Base-by-base conservation (phyloP, 176 grass and related monocot genomes). In the Puccinellia tenuiflora region DNA sequence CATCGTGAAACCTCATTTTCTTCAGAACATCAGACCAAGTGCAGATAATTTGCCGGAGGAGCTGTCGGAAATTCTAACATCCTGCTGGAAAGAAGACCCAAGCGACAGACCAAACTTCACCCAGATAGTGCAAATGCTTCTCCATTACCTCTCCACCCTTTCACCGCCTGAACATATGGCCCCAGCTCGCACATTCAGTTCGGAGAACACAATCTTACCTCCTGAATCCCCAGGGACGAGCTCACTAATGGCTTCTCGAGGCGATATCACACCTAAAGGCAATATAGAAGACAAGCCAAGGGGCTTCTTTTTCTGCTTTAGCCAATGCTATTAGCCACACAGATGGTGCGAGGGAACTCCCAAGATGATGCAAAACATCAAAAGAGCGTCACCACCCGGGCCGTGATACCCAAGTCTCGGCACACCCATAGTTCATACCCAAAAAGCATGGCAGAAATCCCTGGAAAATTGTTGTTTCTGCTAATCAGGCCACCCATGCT, bases 81-180 rank as follows among this genome's bases (percentile, higher is more conserved):
- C 91, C 38, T 99, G 96, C 85, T 99, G 96, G 96, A 95, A 96
- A 42, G 96, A 99, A 80, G 96, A 99, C 10, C 91, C 96, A 45
- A 95, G 88, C 29, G 85, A 90, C n/a, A 81, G 96, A 35, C 91
- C 96, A 52, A 93, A 99, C 83, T 99, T 99, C 77, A 96, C 91
- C 26, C 96, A 96, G 76, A 93, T 99, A 68, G 85, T 95, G 70
- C 96, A 96, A 43, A 93, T 99, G 93, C 96, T 99, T 74, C 91
- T 99, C 26, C 83, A 93, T 30, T 99, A 93, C 84, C 91, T 99
- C 56, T 93, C 96, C 7, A 90, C 89, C 39, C 85, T 96, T 79
- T 92, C 87, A 1, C 86, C 94, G 7, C 85, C 87, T n/a, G 88
- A 91, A 54, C 86, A 55, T 22, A 18, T 93, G 75, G 80, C 81